Percentiles rank a stretch among this genome's conserved stretches.
phyloP scores from a whole-genome alignment of 1,284 basidiomycete species.

The Meripilus lineatus region DNA sequence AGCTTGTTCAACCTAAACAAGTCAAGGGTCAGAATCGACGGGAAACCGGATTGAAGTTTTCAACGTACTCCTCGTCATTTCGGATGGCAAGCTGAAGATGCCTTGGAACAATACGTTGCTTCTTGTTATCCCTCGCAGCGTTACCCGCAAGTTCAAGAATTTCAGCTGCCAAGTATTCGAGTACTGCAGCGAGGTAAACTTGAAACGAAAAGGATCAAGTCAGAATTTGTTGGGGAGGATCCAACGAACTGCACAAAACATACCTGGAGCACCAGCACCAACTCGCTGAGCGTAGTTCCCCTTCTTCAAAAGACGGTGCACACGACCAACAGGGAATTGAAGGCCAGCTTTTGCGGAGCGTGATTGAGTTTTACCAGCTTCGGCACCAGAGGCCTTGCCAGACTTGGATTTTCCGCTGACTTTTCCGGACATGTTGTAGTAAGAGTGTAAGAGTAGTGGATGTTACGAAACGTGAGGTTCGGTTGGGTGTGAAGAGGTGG shows the following conservation, averaged over 20 bases:
- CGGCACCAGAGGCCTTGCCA: constrained; percentile 49
- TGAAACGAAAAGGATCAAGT: constrained; percentile 8
- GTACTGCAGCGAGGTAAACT: constrained; percentile 85
- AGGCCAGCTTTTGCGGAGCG: constrained; percentile 81
- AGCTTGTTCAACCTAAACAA: constrained; percentile 56
- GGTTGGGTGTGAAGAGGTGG: constrained; percentile 5
- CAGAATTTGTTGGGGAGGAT: constrained; percentile 5
- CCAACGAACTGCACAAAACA: constrained; percentile 18
- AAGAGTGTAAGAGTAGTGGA: constrained; percentile 10
- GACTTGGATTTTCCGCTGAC: constrained; percentile 58
- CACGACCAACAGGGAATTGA: constrained; percentile 90
- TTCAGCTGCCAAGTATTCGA: constrained; percentile 83
- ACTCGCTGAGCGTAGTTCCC: constrained; percentile 84
- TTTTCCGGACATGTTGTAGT: constrained; percentile 49
- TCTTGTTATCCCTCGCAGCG: constrained; percentile 77
- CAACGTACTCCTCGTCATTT: constrained; percentile 76
- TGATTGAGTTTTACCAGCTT: constrained; percentile 53
- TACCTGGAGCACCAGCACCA: constrained; percentile 77
- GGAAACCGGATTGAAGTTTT: background rate
- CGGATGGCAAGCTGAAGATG: constrained; percentile 87
- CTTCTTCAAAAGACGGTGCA: constrained; percentile 86
- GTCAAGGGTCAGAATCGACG: background rate
- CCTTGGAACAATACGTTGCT: constrained; percentile 85
- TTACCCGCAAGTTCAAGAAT: constrained; percentile 87
- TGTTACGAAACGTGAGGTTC: constrained; percentile 5